phyloP scores from a whole-genome alignment of 257 asterid genomes.

The Solanum tacnaense region DNA sequence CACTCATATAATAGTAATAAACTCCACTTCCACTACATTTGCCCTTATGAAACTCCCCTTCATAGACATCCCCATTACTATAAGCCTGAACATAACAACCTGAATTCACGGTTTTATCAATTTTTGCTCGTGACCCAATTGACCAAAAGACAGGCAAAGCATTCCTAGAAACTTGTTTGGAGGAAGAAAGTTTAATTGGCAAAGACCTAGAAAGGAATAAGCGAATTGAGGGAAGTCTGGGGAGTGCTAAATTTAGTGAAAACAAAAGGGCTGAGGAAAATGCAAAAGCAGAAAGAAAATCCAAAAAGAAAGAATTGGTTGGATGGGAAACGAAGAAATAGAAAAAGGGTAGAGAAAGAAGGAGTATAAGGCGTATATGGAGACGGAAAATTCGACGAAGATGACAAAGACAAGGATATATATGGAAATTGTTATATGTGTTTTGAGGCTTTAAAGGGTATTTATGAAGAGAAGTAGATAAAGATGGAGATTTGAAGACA shows the following conservation, averaged over 20 bases:
- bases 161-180: slow-evolving; percentile 26
- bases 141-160: slow-evolving; percentile 91
- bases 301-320: slow-evolving; percentile 70
- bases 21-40: slow-evolving; percentile 89
- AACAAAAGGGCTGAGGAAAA: slow-evolving; percentile 75
- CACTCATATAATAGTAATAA: slow-evolving; percentile 90
- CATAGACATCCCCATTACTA: slow-evolving; percentile 88
- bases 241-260: slow-evolving; percentile 78
- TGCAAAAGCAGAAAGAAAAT: slow-evolving; percentile 80
- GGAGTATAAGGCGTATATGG: slow-evolving; percentile 61
- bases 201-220: slow-evolving; percentile 61
- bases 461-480: slow-evolving; percentile 48
- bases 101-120: slow-evolving; percentile 48
- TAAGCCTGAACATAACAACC: slow-evolving; percentile 82
- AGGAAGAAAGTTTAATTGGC: slow-evolving; percentile 47
- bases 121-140: slow-evolving; percentile 55
- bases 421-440: slow-evolving; percentile 20
- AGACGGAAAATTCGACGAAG: slow-evolving; percentile 67
- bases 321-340: slow-evolving; percentile 84
- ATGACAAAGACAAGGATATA: slow-evolving; percentile 57
- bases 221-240: slow-evolving; percentile 68
- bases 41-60: slow-evolving; percentile 93
- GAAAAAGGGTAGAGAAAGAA: slow-evolving; percentile 66
- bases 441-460: slow-evolving; percentile 14
- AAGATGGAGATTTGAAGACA: slow-evolving; percentile 41